Evolutionary conservation across 2,329 filamentous ascomycete species (phyloP).

Genomic region (Colletotrichum sp.): DNA sequence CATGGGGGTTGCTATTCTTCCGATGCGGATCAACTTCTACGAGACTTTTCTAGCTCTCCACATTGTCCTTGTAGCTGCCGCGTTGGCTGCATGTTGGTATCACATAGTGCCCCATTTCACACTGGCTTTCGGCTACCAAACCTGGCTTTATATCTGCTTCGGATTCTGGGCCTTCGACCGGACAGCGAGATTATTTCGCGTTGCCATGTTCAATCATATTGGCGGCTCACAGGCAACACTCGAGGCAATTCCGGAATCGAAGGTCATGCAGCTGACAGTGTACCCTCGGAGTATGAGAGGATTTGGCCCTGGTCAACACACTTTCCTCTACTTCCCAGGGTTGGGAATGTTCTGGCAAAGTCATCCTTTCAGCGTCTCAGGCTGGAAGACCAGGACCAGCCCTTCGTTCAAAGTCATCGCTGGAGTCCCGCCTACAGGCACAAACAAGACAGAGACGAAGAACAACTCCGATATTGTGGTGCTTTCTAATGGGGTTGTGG

Average conservation of each 20-base stretch:
- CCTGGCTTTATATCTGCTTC: conserved; percentile 36
- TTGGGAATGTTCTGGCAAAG: conserved; percentile 38
- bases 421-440: neutral
- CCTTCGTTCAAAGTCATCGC: neutral
- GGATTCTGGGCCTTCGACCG: conserved; percentile 36
- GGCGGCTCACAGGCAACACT: conserved; percentile 7
- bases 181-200: conserved; percentile 29
- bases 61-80: conserved; percentile 33
- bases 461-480: neutral
- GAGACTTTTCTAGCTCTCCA: conserved; percentile 38
- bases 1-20: conserved; percentile 29
- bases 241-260: neutral
- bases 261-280: conserved; percentile 46
- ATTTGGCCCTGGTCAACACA: conserved; percentile 36
- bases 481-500: neutral
- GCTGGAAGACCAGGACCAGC: neutral
- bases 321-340: conserved; percentile 39
- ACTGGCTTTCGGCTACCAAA: conserved; percentile 41
- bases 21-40: conserved; percentile 34
- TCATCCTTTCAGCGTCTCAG: conserved; percentile 34
- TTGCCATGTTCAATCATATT: conserved; percentile 32
- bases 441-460: neutral
- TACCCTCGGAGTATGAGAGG: conserved; percentile 38
- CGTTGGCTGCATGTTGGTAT: conserved; percentile 38
- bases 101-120: conserved; percentile 38